Evolutionary conservation across 164 flowering plant species (phyloP).

Genomic region (Chimonanthus praecox): DNA sequence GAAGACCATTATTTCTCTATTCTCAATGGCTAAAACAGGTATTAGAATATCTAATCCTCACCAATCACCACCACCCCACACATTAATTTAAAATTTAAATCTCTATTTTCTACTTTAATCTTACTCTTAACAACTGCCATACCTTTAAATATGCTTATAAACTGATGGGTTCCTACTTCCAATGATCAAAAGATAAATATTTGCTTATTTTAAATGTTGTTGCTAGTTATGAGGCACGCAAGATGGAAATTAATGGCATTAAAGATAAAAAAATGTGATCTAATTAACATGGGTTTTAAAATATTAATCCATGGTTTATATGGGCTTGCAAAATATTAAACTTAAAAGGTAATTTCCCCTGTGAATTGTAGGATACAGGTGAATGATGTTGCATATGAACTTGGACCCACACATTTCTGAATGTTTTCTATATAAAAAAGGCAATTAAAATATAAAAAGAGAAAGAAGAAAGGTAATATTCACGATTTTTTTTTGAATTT

Average conservation of each 20-base stretch:
- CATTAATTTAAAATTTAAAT: neutral
- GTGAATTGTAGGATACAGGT: no score
- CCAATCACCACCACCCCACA: neutral
- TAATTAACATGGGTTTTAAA: neutral
- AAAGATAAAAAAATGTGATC: no score
- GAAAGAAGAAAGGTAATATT: no score
- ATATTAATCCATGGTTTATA: no score
- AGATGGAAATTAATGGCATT: neutral
- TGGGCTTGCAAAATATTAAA: neutral
- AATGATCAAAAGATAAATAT: neutral
- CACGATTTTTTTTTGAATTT: no score
- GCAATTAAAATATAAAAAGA: no score
- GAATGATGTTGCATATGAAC: no score
- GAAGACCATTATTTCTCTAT: conserved; percentile 15
- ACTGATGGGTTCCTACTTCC: neutral
- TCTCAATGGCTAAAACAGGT: conserved; percentile 1
- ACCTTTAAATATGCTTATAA: conserved; percentile 3
- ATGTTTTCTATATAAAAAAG: no score
- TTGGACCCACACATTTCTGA: no score
- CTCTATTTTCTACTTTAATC: neutral
- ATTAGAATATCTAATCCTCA: neutral
- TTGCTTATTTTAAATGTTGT: neutral
- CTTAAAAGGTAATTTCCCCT: neutral
- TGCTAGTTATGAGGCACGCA: neutral
- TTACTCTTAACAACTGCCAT: neutral